Base-by-base conservation (phyloP, 2,329 filamentous ascomycete species). In the Botryotinia globosa region DNA sequence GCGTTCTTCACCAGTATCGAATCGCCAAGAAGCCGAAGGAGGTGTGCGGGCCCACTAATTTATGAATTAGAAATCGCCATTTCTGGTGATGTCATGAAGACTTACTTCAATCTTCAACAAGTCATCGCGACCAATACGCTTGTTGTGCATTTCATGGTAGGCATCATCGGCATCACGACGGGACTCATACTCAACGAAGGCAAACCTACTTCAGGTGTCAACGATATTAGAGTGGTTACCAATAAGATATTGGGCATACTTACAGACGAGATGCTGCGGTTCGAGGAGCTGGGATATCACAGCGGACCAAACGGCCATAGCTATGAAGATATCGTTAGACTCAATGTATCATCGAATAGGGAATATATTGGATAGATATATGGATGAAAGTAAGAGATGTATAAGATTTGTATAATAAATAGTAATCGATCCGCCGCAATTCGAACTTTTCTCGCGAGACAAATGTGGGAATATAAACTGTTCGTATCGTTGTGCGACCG, bases 61-160 rank as follows among this genome's bases (percentile, higher is more conserved):
- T 62, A 37, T n/a, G 39, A n/a, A 22, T 75, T 65, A 74, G 73
- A 48, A 63, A n/a, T 48, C 18, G 34, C 32, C 45, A 20, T 25
- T n/a, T 39, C 39, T 34, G 44, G 48, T 45, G 34, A 63, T 67
- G n/a, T 45, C 54, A 48, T 39, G 61, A 44, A 45, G 51, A 78
- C 88, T 78, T 85, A 97, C 96, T 89, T 99, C 96, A 77, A 99
- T 98, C 86, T 99, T 99, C 85, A 99, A 83, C 74, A 97, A 85
- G 80, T 99, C 96, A 81, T 99, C 96, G 59, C 75, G 74, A 65
- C 94, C 94, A 79, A 99, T 94, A 77, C 95, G 94, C 89, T 98
- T 98, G 87, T 98, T 98, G 82, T 99, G 96, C 96, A 99, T 99
- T 85, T 99, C 96, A 83, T 99, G 94, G 82, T 99, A 99, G 65